Conservation (phyloP, 148 eudicot species). For the Cornus suecica region DNA sequence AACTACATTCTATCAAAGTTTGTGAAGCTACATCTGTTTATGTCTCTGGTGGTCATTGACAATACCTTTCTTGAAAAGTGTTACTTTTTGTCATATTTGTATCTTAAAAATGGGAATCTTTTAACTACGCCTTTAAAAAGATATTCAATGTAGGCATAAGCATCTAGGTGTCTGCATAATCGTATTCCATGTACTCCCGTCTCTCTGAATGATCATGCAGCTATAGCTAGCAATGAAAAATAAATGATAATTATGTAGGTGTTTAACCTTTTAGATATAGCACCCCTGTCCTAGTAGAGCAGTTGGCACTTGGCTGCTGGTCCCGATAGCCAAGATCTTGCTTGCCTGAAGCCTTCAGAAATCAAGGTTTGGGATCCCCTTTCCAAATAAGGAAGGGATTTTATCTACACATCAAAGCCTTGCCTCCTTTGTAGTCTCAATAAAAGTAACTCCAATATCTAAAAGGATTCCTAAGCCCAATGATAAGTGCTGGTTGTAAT, state of each 20-base stretch:
- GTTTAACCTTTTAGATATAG: not conserved
- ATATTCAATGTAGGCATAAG: not conserved
- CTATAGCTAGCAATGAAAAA: not conserved
- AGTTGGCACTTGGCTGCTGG: too few species aligned
- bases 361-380: not conserved
- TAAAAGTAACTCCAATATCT: too few species aligned
- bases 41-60: conserved; percentile 2
- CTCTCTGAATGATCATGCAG: not conserved
- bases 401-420: too few species aligned
- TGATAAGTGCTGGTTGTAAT: not conserved
- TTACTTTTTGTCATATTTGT: too few species aligned
- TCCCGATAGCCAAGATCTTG: too few species aligned
- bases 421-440: too few species aligned
- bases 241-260: not conserved
- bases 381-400: too few species aligned
- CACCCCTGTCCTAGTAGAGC: too few species aligned
- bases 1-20: not conserved
- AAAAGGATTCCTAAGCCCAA: too few species aligned
- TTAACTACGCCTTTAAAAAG: not conserved
- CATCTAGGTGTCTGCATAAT: not conserved
- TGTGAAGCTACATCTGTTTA: not conserved
- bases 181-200: not conserved
- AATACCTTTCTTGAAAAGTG: not conserved
- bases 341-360: not conserved
- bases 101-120: not conserved